A percentile compares a stretch with the other conserved stretches of the same genome.
Evolutionary conservation across 2,329 filamentous ascomycete genomes (phyloP).

Genomic region (Claviceps sp.): DNA sequence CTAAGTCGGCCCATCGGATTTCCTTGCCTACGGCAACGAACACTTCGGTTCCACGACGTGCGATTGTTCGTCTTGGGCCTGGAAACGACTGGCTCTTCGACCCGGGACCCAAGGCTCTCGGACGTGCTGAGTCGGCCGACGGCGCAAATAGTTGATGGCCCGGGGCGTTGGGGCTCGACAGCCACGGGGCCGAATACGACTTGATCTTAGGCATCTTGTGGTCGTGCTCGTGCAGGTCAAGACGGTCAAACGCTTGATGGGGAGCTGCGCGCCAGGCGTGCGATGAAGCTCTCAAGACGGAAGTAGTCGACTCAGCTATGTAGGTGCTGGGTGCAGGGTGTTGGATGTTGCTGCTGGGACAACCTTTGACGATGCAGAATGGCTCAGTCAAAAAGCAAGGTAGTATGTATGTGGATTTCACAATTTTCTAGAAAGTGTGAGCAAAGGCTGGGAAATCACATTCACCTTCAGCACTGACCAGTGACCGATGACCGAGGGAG

Average conservation of each 20-base stretch:
- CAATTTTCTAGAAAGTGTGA: too few relatives aligned
- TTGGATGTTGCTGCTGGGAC: too few relatives aligned
- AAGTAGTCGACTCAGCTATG: too few relatives aligned
- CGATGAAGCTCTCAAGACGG: too few relatives aligned
- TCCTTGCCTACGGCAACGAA: constrained; percentile 83
- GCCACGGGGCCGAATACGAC: constrained; percentile 77
- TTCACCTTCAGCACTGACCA: too few relatives aligned
- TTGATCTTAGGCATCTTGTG: constrained; percentile 68
- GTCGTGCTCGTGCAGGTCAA: neutral
- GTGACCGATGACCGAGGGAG: too few relatives aligned
- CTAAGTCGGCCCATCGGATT: constrained; percentile 81
- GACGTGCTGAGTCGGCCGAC: constrained; percentile 22
- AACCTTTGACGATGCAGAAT: too few relatives aligned
- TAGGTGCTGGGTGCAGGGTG: too few relatives aligned
- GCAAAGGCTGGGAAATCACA: too few relatives aligned
- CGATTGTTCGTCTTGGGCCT: constrained; percentile 55
- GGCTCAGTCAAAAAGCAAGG: too few relatives aligned
- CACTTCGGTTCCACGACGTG: constrained; percentile 69
- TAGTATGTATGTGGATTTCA: too few relatives aligned
- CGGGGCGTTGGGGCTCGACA: constrained; percentile 55
- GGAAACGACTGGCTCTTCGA: constrained; percentile 28
- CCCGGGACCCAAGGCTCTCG: constrained; percentile 24
- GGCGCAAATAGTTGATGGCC: constrained; percentile 66
- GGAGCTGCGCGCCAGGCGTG: too few relatives aligned
- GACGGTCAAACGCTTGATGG: neutral